Evolutionary conservation across 257 asterid species (phyloP), one percentile per base, ranked within the genome.

Genomic region (Hygrophila difformis): DNA sequence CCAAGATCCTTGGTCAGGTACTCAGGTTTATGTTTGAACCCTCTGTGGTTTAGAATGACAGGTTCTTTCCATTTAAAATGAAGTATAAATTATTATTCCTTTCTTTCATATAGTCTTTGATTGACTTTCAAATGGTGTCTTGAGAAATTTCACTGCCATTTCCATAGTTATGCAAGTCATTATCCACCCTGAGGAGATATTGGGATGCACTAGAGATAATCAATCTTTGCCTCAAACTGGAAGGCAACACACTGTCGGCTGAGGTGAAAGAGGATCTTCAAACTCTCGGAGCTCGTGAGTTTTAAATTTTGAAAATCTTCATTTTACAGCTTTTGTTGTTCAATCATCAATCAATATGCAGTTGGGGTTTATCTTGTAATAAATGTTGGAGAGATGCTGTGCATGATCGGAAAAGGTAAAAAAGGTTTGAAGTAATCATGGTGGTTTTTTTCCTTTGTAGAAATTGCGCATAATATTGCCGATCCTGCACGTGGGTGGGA

Each of bases 201-300:
- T 79, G 77, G 77, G 89, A 77, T 46, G 93, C 91, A 22, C 57
- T 75, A 40, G 87, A 81, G 61, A 71, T 83, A 44, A 74, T 83
- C 47, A 80, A 80, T 59, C 78, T 75, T 52, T 61, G 87, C 60
- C 68, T 83, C 56, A 80, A 80, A 60, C 53, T 80, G 62, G 83
- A 70, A 56, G 18, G 74, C 57, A 67, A 66, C 61, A 47, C 64
- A n/a, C 49, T 81, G 63, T 57, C 89, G 47, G 55, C 13, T 55
- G 77, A 71, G 55, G 73, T 31, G 46, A 79, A 71, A 65, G 89
- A 61, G 61, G 89, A 75, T 65, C 80, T 87, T 40, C 84, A 67
- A 54, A 67, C 82, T 18, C 76, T 82, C 46, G 91, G 94, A 56
- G 97, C 93, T 44, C 94, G 88, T 77, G 72, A 63, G 93, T 72